Evolutionary conservation across 139 green algal species (phyloP).

Genomic region (Chlamydomonas incerta): DNA sequence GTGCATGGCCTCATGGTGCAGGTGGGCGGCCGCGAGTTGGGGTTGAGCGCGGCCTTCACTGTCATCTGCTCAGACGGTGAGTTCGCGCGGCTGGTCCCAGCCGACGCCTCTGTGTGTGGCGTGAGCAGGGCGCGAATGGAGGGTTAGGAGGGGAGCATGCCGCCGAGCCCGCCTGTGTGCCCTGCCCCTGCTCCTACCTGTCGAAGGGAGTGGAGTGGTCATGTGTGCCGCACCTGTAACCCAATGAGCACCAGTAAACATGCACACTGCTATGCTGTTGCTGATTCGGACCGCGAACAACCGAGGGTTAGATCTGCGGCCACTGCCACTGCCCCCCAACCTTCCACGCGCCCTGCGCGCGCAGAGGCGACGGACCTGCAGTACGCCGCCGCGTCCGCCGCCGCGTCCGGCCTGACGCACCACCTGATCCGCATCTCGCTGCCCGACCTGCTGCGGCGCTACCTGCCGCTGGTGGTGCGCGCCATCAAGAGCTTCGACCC

Average conservation of each 20-base stretch:
- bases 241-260: no score
- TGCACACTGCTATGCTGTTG: no score
- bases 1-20: background rate
- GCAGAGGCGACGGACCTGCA: conserved; percentile 30
- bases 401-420: conserved; percentile 19
- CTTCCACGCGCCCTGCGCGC: no score
- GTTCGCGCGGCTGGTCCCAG: background rate
- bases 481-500: conserved; percentile 31
- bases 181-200: background rate
- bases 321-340: no score
- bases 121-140: background rate
- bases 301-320: no score
- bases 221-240: no score
- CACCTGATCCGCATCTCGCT: background rate
- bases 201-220: no score
- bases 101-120: no score
- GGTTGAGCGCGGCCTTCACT: conserved; percentile 17
- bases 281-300: no score
- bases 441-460: conserved; percentile 4
- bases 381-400: background rate
- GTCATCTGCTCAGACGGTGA: conserved; percentile 27
- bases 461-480: conserved; percentile 20
- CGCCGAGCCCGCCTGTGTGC: no score
- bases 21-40: background rate
- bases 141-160: no score